A percentile compares a stretch with the other conserved stretches of the same genome.
Evolutionary conservation across 306 rosid genomes (phyloP).

Genomic region (Canavalia ensiformis): DNA sequence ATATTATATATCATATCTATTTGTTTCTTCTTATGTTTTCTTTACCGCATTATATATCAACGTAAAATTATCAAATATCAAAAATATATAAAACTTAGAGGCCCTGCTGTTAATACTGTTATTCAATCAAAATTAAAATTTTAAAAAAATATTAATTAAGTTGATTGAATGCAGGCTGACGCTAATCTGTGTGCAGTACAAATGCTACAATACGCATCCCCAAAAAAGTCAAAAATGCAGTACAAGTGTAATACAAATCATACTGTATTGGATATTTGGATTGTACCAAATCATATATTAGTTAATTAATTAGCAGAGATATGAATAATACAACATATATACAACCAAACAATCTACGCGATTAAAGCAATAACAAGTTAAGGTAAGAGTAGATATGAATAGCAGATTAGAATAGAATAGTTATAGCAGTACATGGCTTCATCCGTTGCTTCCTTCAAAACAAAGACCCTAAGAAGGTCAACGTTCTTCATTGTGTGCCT

Average conservation of each 20-base stretch:
- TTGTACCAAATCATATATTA: not conserved
- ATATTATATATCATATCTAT: no score
- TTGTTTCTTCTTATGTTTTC: no score
- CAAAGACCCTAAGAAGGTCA: slow-evolving; percentile 60
- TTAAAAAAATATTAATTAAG: not conserved
- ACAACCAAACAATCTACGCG: no score
- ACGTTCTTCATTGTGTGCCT: slow-evolving; percentile 51
- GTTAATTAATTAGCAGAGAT: no score
- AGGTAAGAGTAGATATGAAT: not conserved
- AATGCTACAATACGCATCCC: not conserved
- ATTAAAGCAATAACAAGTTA: not conserved
- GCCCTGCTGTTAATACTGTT: no score
- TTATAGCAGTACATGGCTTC: slow-evolving; percentile 49
- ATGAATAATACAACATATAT: no score
- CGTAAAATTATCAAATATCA: no score
- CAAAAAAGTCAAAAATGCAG: slow-evolving; percentile 40
- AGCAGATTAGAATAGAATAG: not conserved
- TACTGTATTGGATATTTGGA: not conserved
- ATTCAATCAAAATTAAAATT: no score
- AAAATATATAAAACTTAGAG: no score
- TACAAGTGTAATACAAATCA: slow-evolving; percentile 36
- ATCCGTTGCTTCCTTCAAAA: slow-evolving; percentile 35
- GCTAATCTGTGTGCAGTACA: slow-evolving; percentile 45
- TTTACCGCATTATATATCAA: no score
- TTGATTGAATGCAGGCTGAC: slow-evolving; percentile 32